Conservation (phyloP, 164 flowering plant genomes). For the Hamamelis virginiana region DNA sequence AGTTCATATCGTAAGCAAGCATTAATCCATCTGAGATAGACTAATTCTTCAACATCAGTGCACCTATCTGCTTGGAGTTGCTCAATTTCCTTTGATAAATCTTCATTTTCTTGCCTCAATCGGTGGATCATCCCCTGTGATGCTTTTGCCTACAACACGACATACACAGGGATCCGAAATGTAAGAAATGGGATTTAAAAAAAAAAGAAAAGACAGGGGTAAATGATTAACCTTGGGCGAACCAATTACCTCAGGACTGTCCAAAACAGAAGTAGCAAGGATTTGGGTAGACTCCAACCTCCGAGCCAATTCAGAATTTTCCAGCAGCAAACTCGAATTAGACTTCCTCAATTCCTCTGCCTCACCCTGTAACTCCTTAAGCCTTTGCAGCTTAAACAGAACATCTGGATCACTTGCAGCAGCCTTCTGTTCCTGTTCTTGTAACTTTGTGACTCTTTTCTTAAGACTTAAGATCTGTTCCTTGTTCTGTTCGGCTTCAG, state of each 20-base stretch:
- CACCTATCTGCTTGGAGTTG: slow-evolving; percentile 61
- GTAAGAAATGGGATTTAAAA: background rate
- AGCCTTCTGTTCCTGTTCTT: slow-evolving; percentile 44
- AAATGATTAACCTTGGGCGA: background rate
- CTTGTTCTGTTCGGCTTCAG: slow-evolving; percentile 57
- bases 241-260: slow-evolving; percentile 54
- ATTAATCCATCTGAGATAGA: slow-evolving; percentile 90
- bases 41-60: slow-evolving; percentile 78
- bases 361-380: slow-evolving; percentile 52
- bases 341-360: slow-evolving; percentile 40
- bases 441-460: slow-evolving; percentile 54
- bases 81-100: slow-evolving; percentile 59
- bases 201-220: background rate
- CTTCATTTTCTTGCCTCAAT: slow-evolving; percentile 53
- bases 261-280: slow-evolving; percentile 51
- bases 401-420: slow-evolving; percentile 22
- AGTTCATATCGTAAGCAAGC: slow-evolving; percentile 90
- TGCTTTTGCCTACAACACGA: slow-evolving; percentile 45
- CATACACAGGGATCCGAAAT: background rate
- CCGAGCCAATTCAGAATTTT: slow-evolving; percentile 59
- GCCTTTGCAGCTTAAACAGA: slow-evolving; percentile 34
- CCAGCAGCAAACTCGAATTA: slow-evolving; percentile 53
- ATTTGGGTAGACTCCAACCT: slow-evolving; percentile 65
- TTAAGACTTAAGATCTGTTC: slow-evolving; percentile 61
- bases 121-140: slow-evolving; percentile 30